These are phyloP conservation scores for Trichophyton schoenleinii DNA, from an alignment of 2,329 filamentous ascomycete genomes.

Conservation along the genomic window DNA sequence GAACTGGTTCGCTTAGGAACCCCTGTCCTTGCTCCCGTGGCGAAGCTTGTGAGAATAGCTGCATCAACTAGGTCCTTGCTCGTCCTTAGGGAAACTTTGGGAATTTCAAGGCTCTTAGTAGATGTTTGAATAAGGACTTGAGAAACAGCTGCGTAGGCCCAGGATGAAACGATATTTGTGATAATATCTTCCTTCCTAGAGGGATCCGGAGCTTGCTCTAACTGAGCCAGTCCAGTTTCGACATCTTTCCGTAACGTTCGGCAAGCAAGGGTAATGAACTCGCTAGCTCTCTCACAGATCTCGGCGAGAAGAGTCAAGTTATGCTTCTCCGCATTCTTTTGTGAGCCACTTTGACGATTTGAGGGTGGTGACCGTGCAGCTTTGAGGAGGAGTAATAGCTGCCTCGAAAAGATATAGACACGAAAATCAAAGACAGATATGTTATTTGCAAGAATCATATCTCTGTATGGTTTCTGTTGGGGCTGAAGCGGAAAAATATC, in stretches of 20 bases:
- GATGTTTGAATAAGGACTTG: slow-evolving; percentile 34
- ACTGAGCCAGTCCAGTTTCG: slow-evolving; percentile 44
- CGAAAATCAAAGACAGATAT: slow-evolving; percentile 94
- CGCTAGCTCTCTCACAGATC: slow-evolving; percentile 66
- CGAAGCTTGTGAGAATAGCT: slow-evolving; percentile 12
- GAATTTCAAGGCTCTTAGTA: slow-evolving; percentile 25
- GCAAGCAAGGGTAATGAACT: slow-evolving; percentile 71
- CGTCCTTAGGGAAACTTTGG: slow-evolving; percentile 26
- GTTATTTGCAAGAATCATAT: slow-evolving; percentile 84
- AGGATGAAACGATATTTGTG: slow-evolving; percentile 37
- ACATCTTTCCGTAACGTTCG: slow-evolving; percentile 71
- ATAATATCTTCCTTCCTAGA: slow-evolving; percentile 21
- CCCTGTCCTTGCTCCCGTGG: slow-evolving; percentile 18
- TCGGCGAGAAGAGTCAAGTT: slow-evolving; percentile 66
- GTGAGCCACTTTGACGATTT: slow-evolving; percentile 19
- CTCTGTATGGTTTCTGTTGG: slow-evolving; percentile 68
- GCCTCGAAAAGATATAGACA: slow-evolving; percentile 83
- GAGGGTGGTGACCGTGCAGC: slow-evolving; percentile 53
- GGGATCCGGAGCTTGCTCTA: slow-evolving; percentile 23
- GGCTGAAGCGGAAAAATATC: slow-evolving; percentile 35
- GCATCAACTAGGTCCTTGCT: slow-evolving; percentile 17
- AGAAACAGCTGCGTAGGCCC: slow-evolving; percentile 33
- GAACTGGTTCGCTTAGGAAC: slow-evolving; percentile 29
- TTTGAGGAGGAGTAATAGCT: slow-evolving; percentile 68
- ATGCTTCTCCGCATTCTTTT: slow-evolving; percentile 34